A percentile compares a stretch with the other conserved stretches of the same genome.
These are phyloP conservation scores for Fallopia convolvulus DNA, from an alignment of 148 eudicot species.

Conservation along the genomic window DNA sequence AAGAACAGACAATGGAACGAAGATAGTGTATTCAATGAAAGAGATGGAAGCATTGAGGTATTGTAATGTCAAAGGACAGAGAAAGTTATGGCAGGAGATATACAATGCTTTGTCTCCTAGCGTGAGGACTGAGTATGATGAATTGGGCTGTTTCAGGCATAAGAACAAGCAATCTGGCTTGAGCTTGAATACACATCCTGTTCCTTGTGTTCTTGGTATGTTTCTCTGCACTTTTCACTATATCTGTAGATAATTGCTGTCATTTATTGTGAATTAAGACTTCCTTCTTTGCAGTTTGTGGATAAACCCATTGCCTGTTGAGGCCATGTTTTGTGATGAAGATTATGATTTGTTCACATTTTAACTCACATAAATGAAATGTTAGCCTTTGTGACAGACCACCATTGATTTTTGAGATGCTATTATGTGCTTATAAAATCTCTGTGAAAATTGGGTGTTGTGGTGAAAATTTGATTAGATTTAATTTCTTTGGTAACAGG, in stretches of 20 bases:
- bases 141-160: slow-evolving; percentile 26
- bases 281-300: neutral
- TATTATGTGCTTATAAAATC: neutral
- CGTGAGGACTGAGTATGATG: slow-evolving; percentile 46
- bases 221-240: neutral
- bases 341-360: neutral
- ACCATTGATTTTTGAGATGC: neutral
- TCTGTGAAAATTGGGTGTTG: slow-evolving; percentile 12
- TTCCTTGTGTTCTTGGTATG: slow-evolving; percentile 27
- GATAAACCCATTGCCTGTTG: neutral
- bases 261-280: neutral
- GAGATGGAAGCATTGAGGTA: slow-evolving; percentile 37
- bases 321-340: neutral
- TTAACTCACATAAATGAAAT: neutral
- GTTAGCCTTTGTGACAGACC: neutral
- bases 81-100: slow-evolving; percentile 37
- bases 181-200: slow-evolving; percentile 29
- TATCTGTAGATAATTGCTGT: neutral
- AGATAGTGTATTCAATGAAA: slow-evolving; percentile 30
- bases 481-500: slow-evolving; percentile 38
- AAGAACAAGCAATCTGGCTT: slow-evolving; percentile 22
- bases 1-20: slow-evolving; percentile 12
- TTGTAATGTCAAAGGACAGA: slow-evolving; percentile 33
- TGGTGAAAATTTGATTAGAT: slow-evolving; percentile 34
- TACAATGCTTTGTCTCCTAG: slow-evolving; percentile 28